Evolutionary conservation across 441 rosid species (phyloP).

Genomic region (Metrosideros polymorpha): DNA sequence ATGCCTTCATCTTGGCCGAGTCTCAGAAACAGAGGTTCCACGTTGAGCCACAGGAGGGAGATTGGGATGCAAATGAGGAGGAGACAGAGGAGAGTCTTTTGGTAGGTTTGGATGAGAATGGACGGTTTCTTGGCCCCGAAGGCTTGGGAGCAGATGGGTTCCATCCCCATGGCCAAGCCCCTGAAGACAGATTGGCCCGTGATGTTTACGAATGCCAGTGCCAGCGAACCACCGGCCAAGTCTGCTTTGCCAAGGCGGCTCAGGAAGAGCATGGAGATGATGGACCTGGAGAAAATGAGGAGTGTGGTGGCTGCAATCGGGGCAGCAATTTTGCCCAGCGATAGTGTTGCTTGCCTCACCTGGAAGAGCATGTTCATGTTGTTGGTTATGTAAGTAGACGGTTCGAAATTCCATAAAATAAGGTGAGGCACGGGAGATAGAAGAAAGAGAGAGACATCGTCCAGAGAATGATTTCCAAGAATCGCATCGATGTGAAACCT

Average conservation of each 20-base stretch:
- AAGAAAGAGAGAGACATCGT: neutral
- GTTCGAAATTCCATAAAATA: neutral
- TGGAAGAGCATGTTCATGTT: neutral
- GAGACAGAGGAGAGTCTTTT: neutral
- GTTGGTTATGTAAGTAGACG: neutral
- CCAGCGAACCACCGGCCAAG: neutral
- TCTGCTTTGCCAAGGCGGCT: neutral
- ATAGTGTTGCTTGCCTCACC: neutral
- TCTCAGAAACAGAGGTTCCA: neutral
- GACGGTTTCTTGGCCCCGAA: neutral
- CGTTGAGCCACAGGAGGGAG: neutral
- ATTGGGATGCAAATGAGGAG: neutral
- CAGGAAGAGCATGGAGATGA: conserved; percentile 1
- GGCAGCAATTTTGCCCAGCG: neutral
- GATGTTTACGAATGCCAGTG: neutral
- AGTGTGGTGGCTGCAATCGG: neutral
- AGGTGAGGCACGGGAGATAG: neutral
- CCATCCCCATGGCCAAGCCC: conserved; percentile 2
- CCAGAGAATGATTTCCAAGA: neutral
- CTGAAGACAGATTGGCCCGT: neutral
- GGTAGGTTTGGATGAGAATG: neutral
- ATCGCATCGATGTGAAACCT: neutral
- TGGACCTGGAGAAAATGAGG: neutral
- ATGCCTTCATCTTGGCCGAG: neutral
- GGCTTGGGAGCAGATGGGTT: neutral